Percentiles rank a stretch among this genome's conserved stretches.
Evolutionary conservation across 1,284 basidiomycete species (phyloP).

Genomic region (Rhodotorula sp.): DNA sequence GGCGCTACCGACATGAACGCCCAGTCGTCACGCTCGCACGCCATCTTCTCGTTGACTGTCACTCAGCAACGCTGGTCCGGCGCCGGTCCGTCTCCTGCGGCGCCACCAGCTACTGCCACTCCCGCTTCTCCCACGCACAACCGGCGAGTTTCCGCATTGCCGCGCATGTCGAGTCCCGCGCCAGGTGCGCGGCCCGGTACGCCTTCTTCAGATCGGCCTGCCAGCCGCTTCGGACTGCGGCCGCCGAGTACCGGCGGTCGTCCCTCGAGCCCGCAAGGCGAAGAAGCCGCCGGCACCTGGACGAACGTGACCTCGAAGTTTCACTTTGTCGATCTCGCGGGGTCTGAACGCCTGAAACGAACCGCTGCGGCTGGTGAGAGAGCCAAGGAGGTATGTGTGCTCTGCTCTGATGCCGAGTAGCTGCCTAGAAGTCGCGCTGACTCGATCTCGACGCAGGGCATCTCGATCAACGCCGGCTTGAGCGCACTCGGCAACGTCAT

Average conservation of each 20-base stretch:
- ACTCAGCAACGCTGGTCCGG: constrained; percentile 59
- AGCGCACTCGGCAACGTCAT: constrained; percentile 97
- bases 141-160: constrained; percentile 23
- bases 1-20: constrained; percentile 99
- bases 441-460: constrained; percentile 56
- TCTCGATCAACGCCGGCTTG: constrained; percentile 94
- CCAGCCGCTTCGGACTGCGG: constrained; percentile 25
- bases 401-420: not conserved
- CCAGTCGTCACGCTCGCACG: constrained; percentile 94
- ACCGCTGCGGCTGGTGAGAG: constrained; percentile 90
- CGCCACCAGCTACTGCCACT: constrained; percentile 6
- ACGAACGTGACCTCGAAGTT: constrained; percentile 90
- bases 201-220: constrained; percentile 36
- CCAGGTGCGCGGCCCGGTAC: constrained; percentile 22
- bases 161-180: constrained; percentile 22
- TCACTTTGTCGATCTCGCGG: constrained; percentile 97
- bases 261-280: constrained; percentile 19
- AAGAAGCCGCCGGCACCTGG: constrained; percentile 61
- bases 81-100: not conserved
- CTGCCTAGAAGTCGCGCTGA: not conserved
- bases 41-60: constrained; percentile 94
- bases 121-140: constrained; percentile 17
- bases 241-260: constrained; percentile 18
- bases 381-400: constrained; percentile 74
- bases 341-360: constrained; percentile 91